Percentiles rank a stretch among this genome's conserved stretches.
phyloP scores from a whole-genome alignment of 768 basidiomycete species.

The Clathrus columnatus region DNA sequence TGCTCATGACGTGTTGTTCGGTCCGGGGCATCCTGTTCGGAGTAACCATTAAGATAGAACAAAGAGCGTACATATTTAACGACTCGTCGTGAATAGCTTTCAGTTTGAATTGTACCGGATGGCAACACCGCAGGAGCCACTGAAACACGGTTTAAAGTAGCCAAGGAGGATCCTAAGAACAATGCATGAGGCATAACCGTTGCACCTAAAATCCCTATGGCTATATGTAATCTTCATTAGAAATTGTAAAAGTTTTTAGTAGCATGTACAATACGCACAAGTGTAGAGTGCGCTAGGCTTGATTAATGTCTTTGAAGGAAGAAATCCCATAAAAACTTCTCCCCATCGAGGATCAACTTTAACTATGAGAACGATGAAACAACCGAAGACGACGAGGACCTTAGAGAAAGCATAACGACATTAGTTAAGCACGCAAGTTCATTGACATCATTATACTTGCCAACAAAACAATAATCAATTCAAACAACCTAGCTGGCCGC shows the following conservation, averaged over 20 bases:
- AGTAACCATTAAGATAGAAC: not conserved
- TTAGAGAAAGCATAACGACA: not conserved
- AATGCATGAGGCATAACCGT: conserved; percentile 41
- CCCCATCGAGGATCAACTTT: conserved; percentile 33
- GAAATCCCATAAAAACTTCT: conserved; percentile 33
- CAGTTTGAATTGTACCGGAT: not conserved
- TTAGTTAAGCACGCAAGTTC: not conserved
- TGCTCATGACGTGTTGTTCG: conserved; percentile 8
- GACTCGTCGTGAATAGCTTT: not conserved
- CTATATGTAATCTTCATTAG: not conserved
- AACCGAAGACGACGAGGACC: conserved; percentile 8
- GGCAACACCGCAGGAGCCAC: conserved; percentile 11
- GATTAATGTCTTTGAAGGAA: conserved; percentile 25
- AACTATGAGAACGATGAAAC: conserved; percentile 34
- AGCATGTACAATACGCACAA: conserved; percentile 23
- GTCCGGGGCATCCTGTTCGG: conserved; percentile 5
- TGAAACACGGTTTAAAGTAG: conserved; percentile 25
- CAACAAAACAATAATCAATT: conserved; percentile 51
- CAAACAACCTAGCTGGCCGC: conserved; percentile 60
- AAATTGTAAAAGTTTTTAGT: conserved; percentile 24
- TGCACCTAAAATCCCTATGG: conserved; percentile 22
- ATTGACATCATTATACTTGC: conserved; percentile 30
- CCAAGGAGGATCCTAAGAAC: conserved; percentile 33
- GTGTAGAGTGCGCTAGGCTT: conserved; percentile 15
- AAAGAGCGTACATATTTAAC: not conserved